Evolutionary conservation across 2,329 filamentous ascomycete genomes (phyloP).

Genomic region (Eutypella sp.): DNA sequence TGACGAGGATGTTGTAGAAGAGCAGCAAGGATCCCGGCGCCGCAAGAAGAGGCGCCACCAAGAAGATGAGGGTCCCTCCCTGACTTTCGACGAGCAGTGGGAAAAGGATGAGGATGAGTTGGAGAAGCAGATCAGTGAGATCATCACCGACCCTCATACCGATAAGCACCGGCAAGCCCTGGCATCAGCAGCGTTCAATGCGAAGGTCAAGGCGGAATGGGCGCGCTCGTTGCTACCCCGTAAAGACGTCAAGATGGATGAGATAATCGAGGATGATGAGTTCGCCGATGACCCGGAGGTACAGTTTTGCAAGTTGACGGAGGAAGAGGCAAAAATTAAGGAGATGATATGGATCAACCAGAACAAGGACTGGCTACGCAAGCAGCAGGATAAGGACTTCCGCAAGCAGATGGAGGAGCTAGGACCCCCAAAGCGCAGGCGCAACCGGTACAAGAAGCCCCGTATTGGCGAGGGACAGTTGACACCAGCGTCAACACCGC

Average conservation of each 20-base stretch:
- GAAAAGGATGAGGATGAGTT: slow-evolving; percentile 59
- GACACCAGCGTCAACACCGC: slow-evolving; percentile 61
- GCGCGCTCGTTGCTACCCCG: slow-evolving; percentile 43
- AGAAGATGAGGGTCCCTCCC: slow-evolving; percentile 34
- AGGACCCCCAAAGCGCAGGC: slow-evolving; percentile 51
- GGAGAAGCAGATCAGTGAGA: slow-evolving; percentile 65
- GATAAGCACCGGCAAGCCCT: slow-evolving; percentile 52
- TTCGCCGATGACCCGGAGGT: slow-evolving; percentile 91
- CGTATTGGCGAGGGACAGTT: slow-evolving; percentile 61
- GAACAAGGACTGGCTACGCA: slow-evolving; percentile 89
- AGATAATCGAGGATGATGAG: slow-evolving; percentile 70
- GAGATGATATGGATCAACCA: slow-evolving; percentile 91
- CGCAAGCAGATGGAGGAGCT: slow-evolving; percentile 57
- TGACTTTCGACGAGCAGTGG: slow-evolving; percentile 59
- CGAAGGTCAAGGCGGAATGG: slow-evolving; percentile 48
- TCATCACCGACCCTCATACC: slow-evolving; percentile 58
- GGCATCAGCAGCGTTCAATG: slow-evolving; percentile 52
- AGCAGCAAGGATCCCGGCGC: slow-evolving; percentile 15
- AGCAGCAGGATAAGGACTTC: slow-evolving; percentile 78
- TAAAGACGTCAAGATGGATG: slow-evolving; percentile 50
- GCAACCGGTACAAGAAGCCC: slow-evolving; percentile 44
- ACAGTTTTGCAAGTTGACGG: slow-evolving; percentile 67
- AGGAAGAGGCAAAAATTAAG: slow-evolving; percentile 73
- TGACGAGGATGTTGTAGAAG: slow-evolving; percentile 24
- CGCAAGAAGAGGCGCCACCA: slow-evolving; percentile 20